phyloP scores from a whole-genome alignment of 2,329 filamentous ascomycete genomes.

The Madurella mycetomatis region DNA sequence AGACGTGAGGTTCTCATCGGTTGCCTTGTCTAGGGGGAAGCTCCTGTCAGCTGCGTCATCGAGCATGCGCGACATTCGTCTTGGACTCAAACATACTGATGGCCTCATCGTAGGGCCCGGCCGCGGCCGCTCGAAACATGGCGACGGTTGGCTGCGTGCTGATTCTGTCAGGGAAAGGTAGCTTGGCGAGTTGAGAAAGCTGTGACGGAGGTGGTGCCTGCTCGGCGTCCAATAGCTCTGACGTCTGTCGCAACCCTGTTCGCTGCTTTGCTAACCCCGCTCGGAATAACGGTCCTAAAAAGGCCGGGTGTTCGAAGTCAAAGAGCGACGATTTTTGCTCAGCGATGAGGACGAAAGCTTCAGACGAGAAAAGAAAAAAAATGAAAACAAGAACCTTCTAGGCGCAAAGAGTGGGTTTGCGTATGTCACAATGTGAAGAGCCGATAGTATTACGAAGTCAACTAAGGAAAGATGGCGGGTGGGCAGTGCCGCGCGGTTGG shows the following conservation, averaged over 20 bases:
- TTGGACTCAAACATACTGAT: constrained; percentile 44
- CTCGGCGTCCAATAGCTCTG: background rate
- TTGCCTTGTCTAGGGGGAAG: constrained; percentile 59
- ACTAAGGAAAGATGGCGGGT: background rate
- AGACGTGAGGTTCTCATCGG: constrained; percentile 93
- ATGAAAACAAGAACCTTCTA: background rate
- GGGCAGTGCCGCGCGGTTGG: constrained; percentile 22
- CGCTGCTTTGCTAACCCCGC: constrained; percentile 1
- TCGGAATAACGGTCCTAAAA: background rate
- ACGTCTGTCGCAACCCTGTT: background rate
- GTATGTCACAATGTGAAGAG: background rate
- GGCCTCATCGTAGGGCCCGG: constrained; percentile 55
- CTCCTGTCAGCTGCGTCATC: constrained; percentile 17
- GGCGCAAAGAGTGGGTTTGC: background rate
- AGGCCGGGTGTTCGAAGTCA: background rate
- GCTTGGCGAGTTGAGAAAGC: background rate
- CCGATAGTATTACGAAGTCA: background rate
- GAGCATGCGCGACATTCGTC: background rate
- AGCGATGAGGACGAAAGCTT: background rate
- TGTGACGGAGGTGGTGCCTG: background rate
- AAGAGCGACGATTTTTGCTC: background rate
- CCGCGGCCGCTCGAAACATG: constrained; percentile 57
- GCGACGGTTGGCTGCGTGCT: constrained; percentile 23
- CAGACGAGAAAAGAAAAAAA: background rate
- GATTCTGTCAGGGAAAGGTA: background rate